Evolutionary conservation across 805 yeast species (phyloP), one percentile per base, ranked within the genome.

Genomic region (Candida nitratophila): DNA sequence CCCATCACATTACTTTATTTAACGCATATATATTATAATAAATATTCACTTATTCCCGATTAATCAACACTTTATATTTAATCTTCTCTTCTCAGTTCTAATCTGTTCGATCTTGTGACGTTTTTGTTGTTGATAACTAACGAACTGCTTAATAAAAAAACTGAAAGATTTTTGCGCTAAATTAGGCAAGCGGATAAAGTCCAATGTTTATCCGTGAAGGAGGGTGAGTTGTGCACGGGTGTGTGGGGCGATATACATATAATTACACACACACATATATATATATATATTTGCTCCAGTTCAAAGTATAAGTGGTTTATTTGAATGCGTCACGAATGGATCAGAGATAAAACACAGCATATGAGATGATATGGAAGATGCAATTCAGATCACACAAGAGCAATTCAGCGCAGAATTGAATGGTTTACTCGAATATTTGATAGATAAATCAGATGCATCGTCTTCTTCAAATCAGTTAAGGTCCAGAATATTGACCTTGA

Each of bases 361-460:
- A 26, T 26, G 7, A 26, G 11, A 26, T 8, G 7, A 26, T 7
- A 26, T 26, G 29, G 45, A 1, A 35, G 33, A 31, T 42, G 35
- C 35, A 50, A 47, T 39, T 48, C 40, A 24, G 42, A 9, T 45
- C 42, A 39, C 42, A 47, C 40, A 32, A 40, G 12, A 22, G 30
- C 9, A 27, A 30, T 16, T 36, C 30, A n/a, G n/a, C 29, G 5
- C 20, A 12, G 39, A 26, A 10, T 49, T 7, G 26, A 33, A n/a
- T 19, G 20, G 26, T 32, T 36, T 24, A 11, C n/a, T n/a, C 21
- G 22, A 21, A 24, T 9, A 15, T 37, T 45, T 7, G 21, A 27
- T 6, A 43, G 40, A 16, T 26, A 40, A 16, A 26, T 46, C 12
- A 36, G 31, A n/a, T 22, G n/a, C n/a, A n/a, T n/a, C n/a, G n/a